These are phyloP conservation scores for Eucalyptus dawsonii DNA, from an alignment of 345 rosid species.

Conservation along the genomic window DNA sequence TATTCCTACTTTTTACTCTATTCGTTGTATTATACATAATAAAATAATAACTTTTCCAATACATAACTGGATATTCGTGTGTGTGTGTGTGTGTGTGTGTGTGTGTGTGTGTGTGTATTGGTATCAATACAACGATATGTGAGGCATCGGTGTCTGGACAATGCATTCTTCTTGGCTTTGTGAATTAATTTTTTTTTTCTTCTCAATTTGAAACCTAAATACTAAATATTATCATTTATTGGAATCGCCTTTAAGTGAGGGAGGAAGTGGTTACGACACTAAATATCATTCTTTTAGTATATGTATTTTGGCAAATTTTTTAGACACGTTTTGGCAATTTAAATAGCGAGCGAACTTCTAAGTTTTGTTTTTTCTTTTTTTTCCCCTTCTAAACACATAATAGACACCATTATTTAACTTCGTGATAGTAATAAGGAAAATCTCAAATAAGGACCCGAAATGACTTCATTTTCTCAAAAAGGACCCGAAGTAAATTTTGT, in stretches of 20 bases:
- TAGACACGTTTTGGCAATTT: not conserved
- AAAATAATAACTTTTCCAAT: not conserved
- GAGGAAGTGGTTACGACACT: not conserved
- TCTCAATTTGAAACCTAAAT: not conserved
- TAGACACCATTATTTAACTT: not conserved
- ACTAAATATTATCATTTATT: not conserved
- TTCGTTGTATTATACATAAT: not conserved
- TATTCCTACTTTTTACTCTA: not conserved
- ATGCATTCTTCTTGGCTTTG: not conserved
- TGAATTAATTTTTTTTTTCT: not conserved
- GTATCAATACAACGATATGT: not conserved
- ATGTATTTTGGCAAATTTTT: not conserved
- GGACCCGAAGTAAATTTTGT: no score
- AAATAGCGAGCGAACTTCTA: not conserved
- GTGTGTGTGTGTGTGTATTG: not conserved
- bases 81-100: accelerated
- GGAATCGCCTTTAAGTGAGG: not conserved
- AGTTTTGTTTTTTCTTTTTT: not conserved
- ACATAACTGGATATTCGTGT: not conserved
- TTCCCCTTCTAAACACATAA: not conserved
- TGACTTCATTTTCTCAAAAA: no score
- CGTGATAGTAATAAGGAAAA: not conserved
- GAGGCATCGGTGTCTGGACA: not conserved
- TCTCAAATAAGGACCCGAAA: no score
- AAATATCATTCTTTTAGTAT: not conserved